phyloP scores from a whole-genome alignment of 805 yeast species.

The Starmera dryadoides region DNA sequence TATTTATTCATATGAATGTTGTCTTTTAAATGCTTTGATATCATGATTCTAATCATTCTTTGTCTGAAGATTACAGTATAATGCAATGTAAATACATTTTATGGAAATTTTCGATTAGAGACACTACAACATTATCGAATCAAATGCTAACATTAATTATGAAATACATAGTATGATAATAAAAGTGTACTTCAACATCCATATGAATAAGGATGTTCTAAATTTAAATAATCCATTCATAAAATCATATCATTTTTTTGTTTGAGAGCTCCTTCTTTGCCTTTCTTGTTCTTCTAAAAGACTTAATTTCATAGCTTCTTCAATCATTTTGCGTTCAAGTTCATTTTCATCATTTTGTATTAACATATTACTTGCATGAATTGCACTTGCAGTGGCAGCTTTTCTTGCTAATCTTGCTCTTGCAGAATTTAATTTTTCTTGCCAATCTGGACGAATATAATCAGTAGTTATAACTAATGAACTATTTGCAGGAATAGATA shows the following conservation, averaged over 20 bases:
- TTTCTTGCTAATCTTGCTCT: conserved; percentile 72
- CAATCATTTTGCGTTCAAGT: conserved; percentile 71
- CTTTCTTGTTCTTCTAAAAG: conserved; percentile 63
- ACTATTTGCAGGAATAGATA: conserved; percentile 59
- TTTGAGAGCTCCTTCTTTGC: conserved; percentile 23
- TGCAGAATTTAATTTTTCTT: conserved; percentile 60
- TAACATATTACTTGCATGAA: conserved; percentile 80
- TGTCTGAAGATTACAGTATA: no score
- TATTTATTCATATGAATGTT: no score
- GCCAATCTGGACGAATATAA: conserved; percentile 90
- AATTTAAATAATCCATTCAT: no score
- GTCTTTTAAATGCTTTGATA: no score
- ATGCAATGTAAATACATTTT: no score
- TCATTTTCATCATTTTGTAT: conserved; percentile 34
- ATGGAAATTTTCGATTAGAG: no score
- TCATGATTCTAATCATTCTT: no score
- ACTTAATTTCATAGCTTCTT: conserved; percentile 74
- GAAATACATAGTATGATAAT: no score
- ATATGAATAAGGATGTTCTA: no score
- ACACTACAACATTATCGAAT: no score
- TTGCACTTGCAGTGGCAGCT: conserved; percentile 90
- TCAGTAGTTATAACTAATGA: conserved; percentile 75
- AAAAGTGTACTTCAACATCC: no score
- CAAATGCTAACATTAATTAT: no score
- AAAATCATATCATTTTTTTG: conserved; percentile 3